Evolutionary conservation across 257 asterid species (phyloP).

Genomic region (Penstemon davidsonii): DNA sequence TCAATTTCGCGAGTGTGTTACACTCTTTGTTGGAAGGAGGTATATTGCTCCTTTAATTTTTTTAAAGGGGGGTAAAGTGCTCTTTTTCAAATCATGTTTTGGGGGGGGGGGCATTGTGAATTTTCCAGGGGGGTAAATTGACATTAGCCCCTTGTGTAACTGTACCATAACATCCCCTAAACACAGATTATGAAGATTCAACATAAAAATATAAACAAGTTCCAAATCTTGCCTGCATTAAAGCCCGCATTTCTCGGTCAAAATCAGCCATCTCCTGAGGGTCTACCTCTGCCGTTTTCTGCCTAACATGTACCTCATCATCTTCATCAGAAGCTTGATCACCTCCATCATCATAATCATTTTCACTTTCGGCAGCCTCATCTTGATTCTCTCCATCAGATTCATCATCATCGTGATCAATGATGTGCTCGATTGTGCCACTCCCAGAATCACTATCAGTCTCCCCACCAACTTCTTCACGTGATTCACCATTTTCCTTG

Average conservation of each 20-base stretch:
- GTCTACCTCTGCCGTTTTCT: conserved; percentile 77
- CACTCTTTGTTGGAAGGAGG: too few species aligned
- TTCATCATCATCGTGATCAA: conserved; percentile 67
- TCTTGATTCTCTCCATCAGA: conserved; percentile 72
- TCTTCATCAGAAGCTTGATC: conserved; percentile 89
- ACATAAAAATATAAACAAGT: neutral
- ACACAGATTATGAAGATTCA: neutral
- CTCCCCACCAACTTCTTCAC: conserved; percentile 58
- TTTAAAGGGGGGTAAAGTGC: too few species aligned
- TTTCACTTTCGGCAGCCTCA: conserved; percentile 72
- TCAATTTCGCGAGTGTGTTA: too few species aligned
- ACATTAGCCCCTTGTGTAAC: too few species aligned
- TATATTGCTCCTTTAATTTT: too few species aligned
- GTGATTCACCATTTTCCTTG: conserved; percentile 71
- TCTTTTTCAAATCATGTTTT: too few species aligned
- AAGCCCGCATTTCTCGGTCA: conserved; percentile 86
- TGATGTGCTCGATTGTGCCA: conserved; percentile 56
- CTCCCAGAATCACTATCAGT: conserved; percentile 92
- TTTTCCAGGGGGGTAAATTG: too few species aligned
- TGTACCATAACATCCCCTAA: neutral
- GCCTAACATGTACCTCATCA: conserved; percentile 87
- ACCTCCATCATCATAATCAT: conserved; percentile 65
- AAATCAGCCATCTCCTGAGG: conserved; percentile 92
- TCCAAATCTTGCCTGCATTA: conserved; percentile 74
- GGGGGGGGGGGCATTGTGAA: too few species aligned